These are phyloP conservation scores for Pythium sp. DNA, from an alignment of 352 stramenopile species.

Conservation along the genomic window DNA sequence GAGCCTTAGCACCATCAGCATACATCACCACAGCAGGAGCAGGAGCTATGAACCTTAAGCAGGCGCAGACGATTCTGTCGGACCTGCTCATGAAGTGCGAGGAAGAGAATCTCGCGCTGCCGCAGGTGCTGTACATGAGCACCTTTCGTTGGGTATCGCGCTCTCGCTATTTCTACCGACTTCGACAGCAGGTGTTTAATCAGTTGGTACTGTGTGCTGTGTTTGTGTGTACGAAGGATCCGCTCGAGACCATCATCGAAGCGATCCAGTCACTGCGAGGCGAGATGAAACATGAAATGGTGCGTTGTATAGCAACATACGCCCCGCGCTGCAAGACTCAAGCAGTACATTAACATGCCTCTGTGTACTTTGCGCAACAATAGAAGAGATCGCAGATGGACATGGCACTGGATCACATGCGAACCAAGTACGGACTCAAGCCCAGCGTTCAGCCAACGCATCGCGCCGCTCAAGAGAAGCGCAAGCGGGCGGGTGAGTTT, in stretches of 20 bases:
- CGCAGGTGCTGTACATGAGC: conserved; percentile 22
- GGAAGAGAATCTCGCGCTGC: conserved; percentile 38
- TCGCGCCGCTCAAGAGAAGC: not conserved
- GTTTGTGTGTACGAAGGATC: conserved; percentile 22
- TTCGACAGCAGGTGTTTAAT: not conserved
- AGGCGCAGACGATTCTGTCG: conserved; percentile 45
- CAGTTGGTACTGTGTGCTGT: not conserved
- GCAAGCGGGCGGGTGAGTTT: not conserved
- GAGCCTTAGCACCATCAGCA: too few species aligned
- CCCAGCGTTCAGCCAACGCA: conserved; percentile 9
- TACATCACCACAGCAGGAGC: not conserved
- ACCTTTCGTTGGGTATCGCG: not conserved
- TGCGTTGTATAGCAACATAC: conserved; percentile 11
- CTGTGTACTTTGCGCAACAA: not conserved
- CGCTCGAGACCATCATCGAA: conserved; percentile 40
- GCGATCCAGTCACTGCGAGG: conserved; percentile 34
- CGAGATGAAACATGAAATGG: conserved; percentile 40
- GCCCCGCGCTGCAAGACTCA: not conserved
- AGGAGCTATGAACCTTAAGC: conserved; percentile 50
- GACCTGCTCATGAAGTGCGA: conserved; percentile 71
- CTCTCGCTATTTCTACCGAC: not conserved
- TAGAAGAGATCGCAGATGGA: conserved; percentile 35
- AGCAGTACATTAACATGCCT: not conserved
- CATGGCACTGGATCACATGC: conserved; percentile 39
- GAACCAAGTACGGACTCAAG: conserved; percentile 25